Base-by-base conservation (phyloP, 352 stramenopile species). In the Elongisporangium undulatum region DNA sequence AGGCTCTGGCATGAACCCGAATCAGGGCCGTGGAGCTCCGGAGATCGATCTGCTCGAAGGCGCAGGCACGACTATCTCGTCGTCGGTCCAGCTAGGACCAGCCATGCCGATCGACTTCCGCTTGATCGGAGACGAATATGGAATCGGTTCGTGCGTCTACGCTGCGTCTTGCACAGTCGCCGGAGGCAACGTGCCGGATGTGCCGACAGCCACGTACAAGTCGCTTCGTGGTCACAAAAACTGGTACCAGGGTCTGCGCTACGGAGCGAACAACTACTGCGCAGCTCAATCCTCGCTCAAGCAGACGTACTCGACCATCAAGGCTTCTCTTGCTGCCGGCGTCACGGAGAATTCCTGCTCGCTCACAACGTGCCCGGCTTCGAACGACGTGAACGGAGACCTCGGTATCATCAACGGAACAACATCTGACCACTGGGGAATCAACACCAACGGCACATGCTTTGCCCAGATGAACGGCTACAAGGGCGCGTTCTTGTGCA, bases 41-140 rank as follows among this genome's bases (percentile, higher is more conserved):
- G 93, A 98, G 64, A 98, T 98, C 64, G 93, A 98, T 66, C 64
- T 98, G 22, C 71, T 98, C 4, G 93, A 84, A 97, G 80, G 86
- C 68, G 64, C 69, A 17, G 69, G 69, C 21, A 56, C 62, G 64
- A 52, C 68, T n/a, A 62, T 96, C 53, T 97, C 87, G 10, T 86
- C 86, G 10, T 96, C 90, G 10, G 68, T 96, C 2, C 92, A 98
- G 56, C 70, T 97, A 49, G 72, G 59, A 0, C 79, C 80, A 0
- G 85, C 78, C 0, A 82, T 82, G 66, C 74, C 78, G 2, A 58
- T 72, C 9, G 56, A 79, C 26, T 84, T 68, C 50, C 68, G 75
- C 15, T 22, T 69, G 1, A 74, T 71, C 29, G 49, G 55, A 6
- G 54, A 71, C 49, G 57, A 51, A 2, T 75, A 70, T 56, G n/a